Conservation (phyloP, 495 filamentous ascomycete genomes). For the Chaetomium tenue region DNA sequence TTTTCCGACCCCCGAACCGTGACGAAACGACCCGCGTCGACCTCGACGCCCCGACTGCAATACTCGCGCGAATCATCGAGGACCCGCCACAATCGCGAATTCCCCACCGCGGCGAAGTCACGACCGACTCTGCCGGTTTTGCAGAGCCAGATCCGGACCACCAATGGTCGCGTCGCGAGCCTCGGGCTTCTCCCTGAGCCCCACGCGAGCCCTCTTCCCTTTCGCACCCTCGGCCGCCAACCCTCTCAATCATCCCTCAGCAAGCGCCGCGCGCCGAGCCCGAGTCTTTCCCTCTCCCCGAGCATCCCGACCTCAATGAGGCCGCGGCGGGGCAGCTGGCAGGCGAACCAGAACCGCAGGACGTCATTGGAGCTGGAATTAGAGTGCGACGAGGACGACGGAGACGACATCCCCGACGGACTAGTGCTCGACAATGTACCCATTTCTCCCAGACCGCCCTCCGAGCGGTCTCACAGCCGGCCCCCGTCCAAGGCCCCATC, state of each 20-base stretch:
- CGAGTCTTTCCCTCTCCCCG: constrained; percentile 42
- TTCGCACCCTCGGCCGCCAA: constrained; percentile 39
- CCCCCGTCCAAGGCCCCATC: constrained; percentile 52
- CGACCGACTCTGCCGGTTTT: constrained; percentile 32
- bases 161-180: constrained; percentile 37
- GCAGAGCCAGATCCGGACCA: constrained; percentile 33
- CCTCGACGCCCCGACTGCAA: constrained; percentile 36
- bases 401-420: constrained; percentile 85
- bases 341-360: constrained; percentile 65
- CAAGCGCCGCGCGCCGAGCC: constrained; percentile 43
- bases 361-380: constrained; percentile 74
- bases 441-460: constrained; percentile 77
- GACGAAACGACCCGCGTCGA: constrained; percentile 36
- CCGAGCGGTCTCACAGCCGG: constrained; percentile 58
- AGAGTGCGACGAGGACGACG: constrained; percentile 85
- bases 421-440: constrained; percentile 91
- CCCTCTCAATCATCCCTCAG: constrained; percentile 33
- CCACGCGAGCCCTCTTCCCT: constrained; percentile 33
- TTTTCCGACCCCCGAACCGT: constrained; percentile 44
- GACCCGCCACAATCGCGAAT: constrained; percentile 31
- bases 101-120: constrained; percentile 13
- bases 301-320: constrained; percentile 46
- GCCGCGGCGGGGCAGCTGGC: constrained; percentile 65
- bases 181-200: constrained; percentile 36
- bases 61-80: constrained; percentile 31